Percentiles rank a stretch among this genome's conserved stretches.
phyloP scores from a whole-genome alignment of 1,139 yeast species.

The Saccharomycopsis hybrid region DNA sequence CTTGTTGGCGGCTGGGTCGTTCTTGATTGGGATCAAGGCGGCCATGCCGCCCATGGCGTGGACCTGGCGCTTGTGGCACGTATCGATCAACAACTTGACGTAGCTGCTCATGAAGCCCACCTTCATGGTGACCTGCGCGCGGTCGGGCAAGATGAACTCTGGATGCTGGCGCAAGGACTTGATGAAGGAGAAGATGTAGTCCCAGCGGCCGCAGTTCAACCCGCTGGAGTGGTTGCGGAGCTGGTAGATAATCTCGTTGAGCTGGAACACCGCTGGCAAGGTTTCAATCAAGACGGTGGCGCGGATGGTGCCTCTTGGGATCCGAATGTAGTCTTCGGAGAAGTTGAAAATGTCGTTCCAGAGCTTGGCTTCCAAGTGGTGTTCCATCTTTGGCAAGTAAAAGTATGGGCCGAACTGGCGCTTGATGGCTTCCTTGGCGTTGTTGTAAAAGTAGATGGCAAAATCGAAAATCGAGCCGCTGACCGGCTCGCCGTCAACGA shows the following conservation, averaged over 20 bases:
- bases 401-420: constrained; percentile 73
- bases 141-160: constrained; percentile 62
- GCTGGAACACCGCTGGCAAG: constrained; percentile 69
- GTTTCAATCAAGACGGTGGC: constrained; percentile 78
- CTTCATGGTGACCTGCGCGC: constrained; percentile 68
- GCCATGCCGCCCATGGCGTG: constrained; percentile 87
- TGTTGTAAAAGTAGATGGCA: constrained; percentile 70
- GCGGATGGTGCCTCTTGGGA: constrained; percentile 67
- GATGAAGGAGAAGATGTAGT: constrained; percentile 68
- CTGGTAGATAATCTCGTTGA: constrained; percentile 76
- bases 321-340: constrained; percentile 60
- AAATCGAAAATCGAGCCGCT: constrained; percentile 73
- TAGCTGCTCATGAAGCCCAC: constrained; percentile 72
- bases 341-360: constrained; percentile 73
- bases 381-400: constrained; percentile 77
- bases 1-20: constrained; percentile 56
- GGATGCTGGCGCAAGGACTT: constrained; percentile 60
- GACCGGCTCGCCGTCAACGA: constrained; percentile 70
- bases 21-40: constrained; percentile 74
- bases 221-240: constrained; percentile 71
- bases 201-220: constrained; percentile 81
- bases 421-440: constrained; percentile 52
- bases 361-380: constrained; percentile 69
- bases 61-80: constrained; percentile 69
- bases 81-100: constrained; percentile 59